Evolutionary conservation across 768 basidiomycete species (phyloP).

Genomic region (Phylloporus arenicola): DNA sequence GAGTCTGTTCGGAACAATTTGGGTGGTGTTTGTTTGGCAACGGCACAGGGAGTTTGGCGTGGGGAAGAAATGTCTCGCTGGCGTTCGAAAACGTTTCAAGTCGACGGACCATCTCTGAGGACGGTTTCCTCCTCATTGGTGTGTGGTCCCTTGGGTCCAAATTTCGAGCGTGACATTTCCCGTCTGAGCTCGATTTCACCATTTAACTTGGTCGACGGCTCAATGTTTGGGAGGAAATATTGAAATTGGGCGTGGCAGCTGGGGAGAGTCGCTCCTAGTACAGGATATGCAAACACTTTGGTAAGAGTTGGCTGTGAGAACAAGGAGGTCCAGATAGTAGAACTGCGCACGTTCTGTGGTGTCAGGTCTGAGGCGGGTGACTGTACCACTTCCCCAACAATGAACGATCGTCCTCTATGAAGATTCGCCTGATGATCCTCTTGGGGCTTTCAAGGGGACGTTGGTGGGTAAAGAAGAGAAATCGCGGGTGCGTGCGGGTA

Average conservation of each 20-base stretch:
- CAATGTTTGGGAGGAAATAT: neutral
- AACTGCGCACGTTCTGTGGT: neutral
- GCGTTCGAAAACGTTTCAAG: conserved; percentile 10
- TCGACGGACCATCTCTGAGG: neutral
- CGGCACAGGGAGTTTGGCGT: conserved; percentile 16
- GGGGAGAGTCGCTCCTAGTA: neutral
- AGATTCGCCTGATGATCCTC: neutral
- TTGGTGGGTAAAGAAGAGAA: neutral
- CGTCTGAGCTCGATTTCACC: neutral
- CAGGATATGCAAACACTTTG: neutral
- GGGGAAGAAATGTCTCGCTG: conserved; percentile 19
- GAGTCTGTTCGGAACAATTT: neutral
- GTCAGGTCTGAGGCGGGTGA: neutral
- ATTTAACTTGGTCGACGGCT: neutral
- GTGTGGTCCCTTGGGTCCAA: neutral
- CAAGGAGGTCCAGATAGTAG: neutral
- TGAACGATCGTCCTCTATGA: conserved; percentile 2
- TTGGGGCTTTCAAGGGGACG: neutral
- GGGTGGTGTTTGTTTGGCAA: conserved; percentile 12
- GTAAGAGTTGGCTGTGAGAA: neutral
- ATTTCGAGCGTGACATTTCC: neutral
- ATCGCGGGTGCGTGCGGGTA: neutral
- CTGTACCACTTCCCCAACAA: neutral
- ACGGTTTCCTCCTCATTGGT: neutral
- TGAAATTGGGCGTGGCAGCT: neutral